Base-by-base conservation (phyloP, 805 yeast genomes). In the Zygoascus tannicola region DNA sequence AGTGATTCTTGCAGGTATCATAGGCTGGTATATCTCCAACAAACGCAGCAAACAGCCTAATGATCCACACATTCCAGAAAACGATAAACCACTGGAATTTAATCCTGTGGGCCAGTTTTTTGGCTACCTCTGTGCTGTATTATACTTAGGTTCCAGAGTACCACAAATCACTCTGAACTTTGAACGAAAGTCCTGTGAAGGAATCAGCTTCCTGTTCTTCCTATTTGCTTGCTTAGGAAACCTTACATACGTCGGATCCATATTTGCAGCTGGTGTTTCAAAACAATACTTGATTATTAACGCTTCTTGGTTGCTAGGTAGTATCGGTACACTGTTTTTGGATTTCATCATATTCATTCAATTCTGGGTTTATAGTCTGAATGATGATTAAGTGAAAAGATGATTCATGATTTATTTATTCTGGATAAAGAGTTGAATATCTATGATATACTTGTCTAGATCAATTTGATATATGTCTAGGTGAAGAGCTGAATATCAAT, bases 141-240 rank as follows among this genome's bases (percentile, higher is more conserved):
- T 67, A 10, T 67, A 67, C 51, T 65, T 90, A 48, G 95, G 95
- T 2, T 88, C 97, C 15, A 71, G 98, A 54, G 65, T 92, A 22
- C 98, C 98, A 1, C 98, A 92, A 65, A 85, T 92, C 43, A 61
- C 85, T 46, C 71, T 90, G 48, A 92, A 92, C 64, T 85, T 73
- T 58, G 71, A 80, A 60, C 74, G 97, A 57, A 88, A 87, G 64
- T 82, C 94, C 1, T 87, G 96, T 60, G 97, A 92, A 49, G 97
- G 97, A 20, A 84, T 90, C 40, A 85, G 95, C 8, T 85, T 92
- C 57, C 71, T 90, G 71, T 90, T 92, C 64, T 90, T 90, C 65
- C 66, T 92, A 19, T 90, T 92, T 70, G 97, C 98, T 18, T 87
- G 96, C 61, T 67, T 90, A 45, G 98, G 98, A 38, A 92, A 90